phyloP scores from a whole-genome alignment of 2,329 filamentous ascomycete species.

The Calonectria pauciramosa region DNA sequence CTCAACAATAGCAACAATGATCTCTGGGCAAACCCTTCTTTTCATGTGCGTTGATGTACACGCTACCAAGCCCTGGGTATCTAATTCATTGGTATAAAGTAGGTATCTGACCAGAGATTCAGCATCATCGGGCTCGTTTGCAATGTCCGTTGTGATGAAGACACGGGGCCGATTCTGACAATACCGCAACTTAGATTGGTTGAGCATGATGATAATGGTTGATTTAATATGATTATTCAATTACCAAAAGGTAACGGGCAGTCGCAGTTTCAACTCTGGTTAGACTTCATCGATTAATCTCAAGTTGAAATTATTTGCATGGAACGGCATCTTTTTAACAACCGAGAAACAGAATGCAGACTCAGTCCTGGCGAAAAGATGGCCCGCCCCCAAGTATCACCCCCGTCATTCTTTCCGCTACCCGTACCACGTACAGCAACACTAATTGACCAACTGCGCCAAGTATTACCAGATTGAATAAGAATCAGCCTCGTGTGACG shows the following conservation, averaged over 20 bases:
- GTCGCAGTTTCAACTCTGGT: neutral
- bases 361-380: no score
- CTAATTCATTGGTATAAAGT: conserved; percentile 60
- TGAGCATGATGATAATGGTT: neutral
- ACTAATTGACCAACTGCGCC: no score
- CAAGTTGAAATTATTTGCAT: no score
- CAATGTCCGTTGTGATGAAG: conserved; percentile 59
- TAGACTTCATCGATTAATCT: no score
- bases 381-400: no score
- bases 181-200: neutral
- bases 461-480: no score
- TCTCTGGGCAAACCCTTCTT: conserved; percentile 51
- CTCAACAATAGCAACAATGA: conserved; percentile 55
- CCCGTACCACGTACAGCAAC: no score
- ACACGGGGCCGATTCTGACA: conserved; percentile 26
- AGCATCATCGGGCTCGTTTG: conserved; percentile 61
- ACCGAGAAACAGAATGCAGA: no score
- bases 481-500: no score
- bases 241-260: neutral
- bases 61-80: conserved; percentile 58
- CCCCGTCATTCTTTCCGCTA: no score
- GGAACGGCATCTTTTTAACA: no score
- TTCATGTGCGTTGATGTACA: conserved; percentile 61
- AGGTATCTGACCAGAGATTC: conserved; percentile 59
- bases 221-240: neutral